Base-by-base conservation (phyloP, 2,329 filamentous ascomycete species). In the Ophiosphaerella korrae region DNA sequence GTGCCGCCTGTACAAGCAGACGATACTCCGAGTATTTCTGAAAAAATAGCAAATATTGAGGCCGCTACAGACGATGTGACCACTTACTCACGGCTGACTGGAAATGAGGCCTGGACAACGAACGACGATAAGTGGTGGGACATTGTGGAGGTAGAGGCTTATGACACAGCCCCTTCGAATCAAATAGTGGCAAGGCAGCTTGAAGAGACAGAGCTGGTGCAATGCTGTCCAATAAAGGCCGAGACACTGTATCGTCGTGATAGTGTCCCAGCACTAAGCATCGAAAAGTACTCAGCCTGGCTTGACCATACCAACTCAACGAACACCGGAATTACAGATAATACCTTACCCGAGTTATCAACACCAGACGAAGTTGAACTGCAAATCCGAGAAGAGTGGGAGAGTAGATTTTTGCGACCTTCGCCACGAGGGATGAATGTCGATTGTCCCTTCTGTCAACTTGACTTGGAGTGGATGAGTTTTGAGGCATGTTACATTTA, bases 21-120 rank as follows among this genome's bases (percentile, higher is more conserved):
- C 14, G 8, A 36, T 4, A 50, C 37, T 1, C 29, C 41, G 24
- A 60, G 61, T 26, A 26, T 68, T 5, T 66, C 65, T 0, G 57
- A 58, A 38, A 70, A 70, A 31, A 52, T 71, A 1, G 56, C 58
- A 5, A 23, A 39, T 9, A 52, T 66, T 3, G 50, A 68, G 23
- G 43, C 42, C 18, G n/a, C 14, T 4, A 45, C 52, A 3, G 45
- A 42, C 3, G 31, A 29, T 1, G 33, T 49, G 1, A 29, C 40
- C 8, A 45, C 48, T 0, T 33, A 57, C 0, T 12, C 40, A 9
- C 53, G 59, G 0, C 57, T 68, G 8, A 40, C 18, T 0, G 64
- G 66, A 2, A 31, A 63, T 23, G 68, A 70, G 24, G 45, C 58
- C 1, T 71, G 66, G 68, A 67, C 68, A 2, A 44, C 62, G 3